Base-by-base conservation (phyloP, 2,329 filamentous ascomycete genomes). In the Fusarium anthophilum region DNA sequence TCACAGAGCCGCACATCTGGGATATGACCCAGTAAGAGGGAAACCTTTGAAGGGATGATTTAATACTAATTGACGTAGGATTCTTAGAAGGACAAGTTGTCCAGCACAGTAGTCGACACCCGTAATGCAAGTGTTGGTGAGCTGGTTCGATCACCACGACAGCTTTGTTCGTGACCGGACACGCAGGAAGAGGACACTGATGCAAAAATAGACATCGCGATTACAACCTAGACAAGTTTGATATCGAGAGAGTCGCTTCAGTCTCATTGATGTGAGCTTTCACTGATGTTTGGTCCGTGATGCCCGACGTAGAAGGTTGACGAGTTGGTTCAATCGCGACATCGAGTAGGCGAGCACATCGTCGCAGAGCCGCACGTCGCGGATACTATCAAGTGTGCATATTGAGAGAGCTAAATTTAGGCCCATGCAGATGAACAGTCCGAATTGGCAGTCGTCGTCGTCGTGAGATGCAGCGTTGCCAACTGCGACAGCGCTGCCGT, bases 171-270 rank as follows among this genome's bases (percentile, higher is more conserved):
- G 7, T 28, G 24, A 7, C 18, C 2, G 5, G 24, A 28, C 11
- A 41, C 6, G 24, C 8, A 41, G 13, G 20, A 26, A 1, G n/a
- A 53, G n/a, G 9, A 8, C 32, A 8, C 13, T 3, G 5, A 0
- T 15, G 24, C 24, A 9, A 6, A 17, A 20, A 22, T 1, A 17
- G 2, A 6, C 17, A n/a, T 26, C 4, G 5, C 8, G 0, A 3
- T 3, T 20, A 7, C 9, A 9, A 18, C 7, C 2, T 8, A 5
- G n/a, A 8, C 2, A 17, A 6, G 0, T 6, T 22, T 2, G 2
- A 9, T 7, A 3, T 38, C 7, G 3, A 54, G 3, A 38, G 10
- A 28, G 2, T 22, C 5, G 4, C 7, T 28, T 17, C 13, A 22
- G 10, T 10, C 6, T 13, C 15, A 22, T 22, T 9, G 3, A 3